Base-by-base conservation (phyloP, 2,329 filamentous ascomycete species). In the Diplodia scrobiculata region DNA sequence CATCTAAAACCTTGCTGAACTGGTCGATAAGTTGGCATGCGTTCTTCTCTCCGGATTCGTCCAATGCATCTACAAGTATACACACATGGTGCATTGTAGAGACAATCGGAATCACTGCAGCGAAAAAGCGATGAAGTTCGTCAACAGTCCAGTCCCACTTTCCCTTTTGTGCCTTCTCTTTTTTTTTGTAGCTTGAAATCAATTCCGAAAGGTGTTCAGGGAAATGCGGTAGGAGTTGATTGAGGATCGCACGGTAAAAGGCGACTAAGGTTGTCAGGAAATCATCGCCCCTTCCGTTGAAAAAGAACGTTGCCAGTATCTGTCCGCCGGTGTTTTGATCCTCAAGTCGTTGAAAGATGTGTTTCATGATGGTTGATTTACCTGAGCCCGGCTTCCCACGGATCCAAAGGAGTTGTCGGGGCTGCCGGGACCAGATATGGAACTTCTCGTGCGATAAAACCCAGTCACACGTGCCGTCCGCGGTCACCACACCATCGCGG, bases 301-400 rank as follows among this genome's bases (percentile, higher is more conserved):
- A 38, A 19, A 55, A 55, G n/a, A 55, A 55, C n/a, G n/a, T 11
- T 17, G n/a, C 52, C n/a, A 55, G 11, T 14, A 55, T 25, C 17
- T 14, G 10, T 17, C n/a, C n/a, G 5, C 38, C 32, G 2, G 3
- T 4, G 6, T 19, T 52, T 17, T 32, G 27, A 1, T 10, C 1
- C 1, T 34, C 14, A 5, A 53, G 9, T 11, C 11, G 34, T 1
- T 53, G 50, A 9, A 29, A n/a, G 5, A 53, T 34, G 5, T 53
- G 14, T 7, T 53, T 53, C 50, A 53, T 53, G 1, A 34, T 19
- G 7, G 50, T 53, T 2, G 50, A 53, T 32, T 53, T 53, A 1
- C 50, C 50, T 10, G 50, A 53, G 0, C 50, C 50, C 2, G 50
- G 50, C 14, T 53, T 53, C n/a, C 50, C 50, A 11, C 50, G 50